Conservation (phyloP, 257 asterid genomes). For the Lycium ferocissimum region DNA sequence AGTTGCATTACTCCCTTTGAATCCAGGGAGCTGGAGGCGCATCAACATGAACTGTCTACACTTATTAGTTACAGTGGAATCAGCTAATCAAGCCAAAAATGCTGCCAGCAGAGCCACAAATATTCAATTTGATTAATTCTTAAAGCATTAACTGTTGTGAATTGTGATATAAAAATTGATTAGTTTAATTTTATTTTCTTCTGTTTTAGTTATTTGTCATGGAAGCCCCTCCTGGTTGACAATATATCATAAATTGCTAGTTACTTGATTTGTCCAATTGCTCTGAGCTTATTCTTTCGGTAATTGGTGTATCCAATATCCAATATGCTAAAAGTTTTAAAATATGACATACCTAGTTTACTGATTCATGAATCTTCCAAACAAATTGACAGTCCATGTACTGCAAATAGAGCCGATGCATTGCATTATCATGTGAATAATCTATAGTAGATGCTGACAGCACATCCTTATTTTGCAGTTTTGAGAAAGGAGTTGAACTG, state of each 20-base stretch:
- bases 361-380: conserved; percentile 12
- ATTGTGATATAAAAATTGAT: background rate
- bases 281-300: background rate
- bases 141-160: background rate
- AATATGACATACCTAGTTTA: background rate
- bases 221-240: background rate
- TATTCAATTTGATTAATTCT: background rate
- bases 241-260: conserved; percentile 9
- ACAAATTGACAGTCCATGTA: background rate
- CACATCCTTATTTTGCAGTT: conserved; percentile 54
- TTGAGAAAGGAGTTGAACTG: conserved; percentile 91
- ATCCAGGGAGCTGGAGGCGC: background rate
- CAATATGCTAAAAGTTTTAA: background rate
- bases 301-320: conserved; percentile 3
- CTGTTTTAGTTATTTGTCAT: background rate
- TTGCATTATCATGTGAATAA: background rate
- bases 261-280: conserved; percentile 14
- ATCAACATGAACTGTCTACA: background rate
- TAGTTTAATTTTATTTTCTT: background rate
- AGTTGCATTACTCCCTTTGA: background rate
- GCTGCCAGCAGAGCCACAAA: background rate
- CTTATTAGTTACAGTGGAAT: conserved; percentile 9
- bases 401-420: background rate
- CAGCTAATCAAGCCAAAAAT: background rate
- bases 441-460: conserved; percentile 19